Evolutionary conservation across 441 rosid genomes (phyloP), one percentile per base, ranked within the genome.

Genomic region (Jatropha multifida): DNA sequence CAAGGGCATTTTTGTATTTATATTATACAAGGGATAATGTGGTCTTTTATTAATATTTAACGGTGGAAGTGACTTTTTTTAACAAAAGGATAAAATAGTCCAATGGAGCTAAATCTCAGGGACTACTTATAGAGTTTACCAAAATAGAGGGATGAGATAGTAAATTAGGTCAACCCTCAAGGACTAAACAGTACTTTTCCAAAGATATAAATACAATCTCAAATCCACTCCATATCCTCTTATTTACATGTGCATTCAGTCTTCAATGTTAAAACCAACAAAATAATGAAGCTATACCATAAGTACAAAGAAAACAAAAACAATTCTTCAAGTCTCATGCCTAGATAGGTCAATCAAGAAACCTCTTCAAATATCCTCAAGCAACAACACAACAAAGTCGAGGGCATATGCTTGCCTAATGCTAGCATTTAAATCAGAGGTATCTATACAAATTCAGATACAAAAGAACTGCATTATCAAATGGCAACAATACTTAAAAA

Each of bases 281-380:
- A 44, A 18, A 23, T n/a, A 40, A 44, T 2, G 10, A 32, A 65
- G 18, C 52, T 65, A 44, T 42, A 65, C 6, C 54, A 42, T 5
- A 20, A n/a, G 27, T 13, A 20, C 9, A 23, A 10, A 64, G 2
- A 23, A 38, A 51, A 10, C 15, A 37, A 69, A 38, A 32, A 49
- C 7, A 32, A 32, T 32, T 1, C 32, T 32, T 32, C 32, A 32
- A 32, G 32, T 32, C 32, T 32, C 32, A 32, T 32, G 32, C 32
- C 32, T 32, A 32, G 32, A 32, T 32, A 32, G 0, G 32, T 32
- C 32, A 32, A 32, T 32, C 32, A 32, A 32, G 32, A 32, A 32
- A 32, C 32, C 51, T 37, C 59, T 51, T 68, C 51, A 20, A 71
- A 71, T 65, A 71, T 54, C n/a, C 37, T 66, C 4, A 66, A 20